Evolutionary conservation across 2,329 filamentous ascomycete species (phyloP), one percentile per base, ranked within the genome.

Genomic region (Pseudogymnoascus sp.): DNA sequence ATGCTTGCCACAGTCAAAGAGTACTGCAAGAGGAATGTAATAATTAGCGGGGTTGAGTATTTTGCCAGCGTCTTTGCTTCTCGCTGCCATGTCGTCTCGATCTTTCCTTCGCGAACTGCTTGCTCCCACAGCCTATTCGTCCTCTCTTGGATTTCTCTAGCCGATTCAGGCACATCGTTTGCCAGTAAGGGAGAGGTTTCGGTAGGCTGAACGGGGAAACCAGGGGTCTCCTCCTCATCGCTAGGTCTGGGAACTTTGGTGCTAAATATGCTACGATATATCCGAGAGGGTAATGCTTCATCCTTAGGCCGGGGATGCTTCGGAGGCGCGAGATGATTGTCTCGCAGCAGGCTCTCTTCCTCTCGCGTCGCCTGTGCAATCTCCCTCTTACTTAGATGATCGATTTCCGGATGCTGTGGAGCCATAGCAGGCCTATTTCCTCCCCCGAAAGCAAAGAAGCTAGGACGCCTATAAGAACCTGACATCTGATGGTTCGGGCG

Each of bases 41-140:
- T 69, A 63, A 91, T 83, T 58, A 93, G 75, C 1, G 89, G 89
- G 30, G 80, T 77, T 2, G 88, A 87, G 71, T 92, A 92, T 64
- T 81, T 79, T 30, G 81, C 76, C 39, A 97, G 80, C 1, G 91
- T 91, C 76, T 92, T 91, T 41, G 88, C 80, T 77, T 97, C 93
- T 64, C 92, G 85, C 73, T 89, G 87, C 91, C 92, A 97, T 4
- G 91, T 95, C 4, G 92, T 97, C 60, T 87, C 86, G 65, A 97
- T 92, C 70, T 85, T 82, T 9, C 91, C 91, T 0, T 88, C 83
- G 0, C 84, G 81, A 9, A 97, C 89, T 0, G 92, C 93, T 64
- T 91, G 88, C 64, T 93, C 87, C 91, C 91, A 96, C 70, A 90
- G 87, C 68, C 85, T 81, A 66, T 88, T 83, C 58, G 92, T 78